phyloP scores from a whole-genome alignment of 2,329 filamentous ascomycete species.

The Rhynchosporium graminicola region DNA sequence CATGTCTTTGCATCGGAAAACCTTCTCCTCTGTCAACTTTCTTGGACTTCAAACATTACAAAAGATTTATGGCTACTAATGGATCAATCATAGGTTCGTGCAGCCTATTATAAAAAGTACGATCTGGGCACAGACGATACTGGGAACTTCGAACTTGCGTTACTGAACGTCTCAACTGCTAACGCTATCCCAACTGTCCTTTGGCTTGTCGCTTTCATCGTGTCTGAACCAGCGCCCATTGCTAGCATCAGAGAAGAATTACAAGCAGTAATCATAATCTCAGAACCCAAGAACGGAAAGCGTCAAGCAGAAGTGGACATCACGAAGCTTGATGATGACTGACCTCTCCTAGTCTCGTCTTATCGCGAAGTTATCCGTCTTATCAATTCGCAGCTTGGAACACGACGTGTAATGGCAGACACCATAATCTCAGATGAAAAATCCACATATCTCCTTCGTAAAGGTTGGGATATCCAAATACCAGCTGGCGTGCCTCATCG shows the following conservation, averaged over 20 bases:
- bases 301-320: constrained; percentile 42
- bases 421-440: constrained; percentile 40
- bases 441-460: constrained; percentile 46
- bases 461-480: constrained; percentile 46
- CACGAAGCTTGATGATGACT: constrained; percentile 41
- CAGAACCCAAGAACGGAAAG: constrained; percentile 12
- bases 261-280: constrained; percentile 24
- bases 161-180: constrained; percentile 38
- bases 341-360: constrained; percentile 47
- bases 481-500: constrained; percentile 46
- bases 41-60: neutral
- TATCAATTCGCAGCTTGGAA: constrained; percentile 42
- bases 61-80: neutral
- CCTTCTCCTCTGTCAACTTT: neutral
- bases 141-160: constrained; percentile 39
- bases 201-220: constrained; percentile 42
- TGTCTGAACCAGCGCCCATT: constrained; percentile 36
- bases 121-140: constrained; percentile 36
- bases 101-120: constrained; percentile 34
- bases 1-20: neutral
- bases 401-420: constrained; percentile 46
- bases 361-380: constrained; percentile 50
- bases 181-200: constrained; percentile 45
- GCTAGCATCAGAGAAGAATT: constrained; percentile 39
- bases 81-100: constrained; percentile 28